These are phyloP conservation scores for Deuterostichococcus epilithicus DNA, from an alignment of 139 green algal genomes.

Conservation along the genomic window DNA sequence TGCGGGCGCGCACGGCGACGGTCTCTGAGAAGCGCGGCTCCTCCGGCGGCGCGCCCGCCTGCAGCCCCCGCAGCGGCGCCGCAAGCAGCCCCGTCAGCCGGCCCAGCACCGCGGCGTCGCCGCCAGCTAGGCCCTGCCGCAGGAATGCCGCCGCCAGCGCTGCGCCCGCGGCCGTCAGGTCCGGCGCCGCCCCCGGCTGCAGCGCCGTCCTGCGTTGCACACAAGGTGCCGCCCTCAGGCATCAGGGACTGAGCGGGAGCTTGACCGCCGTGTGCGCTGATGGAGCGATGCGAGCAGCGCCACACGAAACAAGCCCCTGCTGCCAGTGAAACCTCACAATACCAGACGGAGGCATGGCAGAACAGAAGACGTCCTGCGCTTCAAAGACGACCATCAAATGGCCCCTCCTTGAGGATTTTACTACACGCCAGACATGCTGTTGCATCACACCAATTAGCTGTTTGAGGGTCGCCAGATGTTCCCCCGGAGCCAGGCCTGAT, in stretches of 20 bases:
- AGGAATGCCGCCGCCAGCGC: conserved; percentile 64
- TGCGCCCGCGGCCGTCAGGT: conserved; percentile 49
- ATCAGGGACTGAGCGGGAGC: too few species aligned
- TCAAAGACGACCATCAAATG: too few species aligned
- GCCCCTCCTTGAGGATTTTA: too few species aligned
- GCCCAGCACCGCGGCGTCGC: conserved; percentile 53
- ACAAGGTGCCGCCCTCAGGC: too few species aligned
- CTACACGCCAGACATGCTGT: too few species aligned
- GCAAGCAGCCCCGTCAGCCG: conserved; percentile 63
- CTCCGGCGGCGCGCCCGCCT: conserved; percentile 29
- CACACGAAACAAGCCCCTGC: too few species aligned
- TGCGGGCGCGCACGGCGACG: conserved; percentile 13
- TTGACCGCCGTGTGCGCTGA: too few species aligned
- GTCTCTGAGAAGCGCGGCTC: conserved; percentile 4
- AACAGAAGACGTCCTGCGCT: too few species aligned
- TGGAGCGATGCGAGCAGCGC: too few species aligned
- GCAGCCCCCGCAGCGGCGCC: conserved; percentile 30
- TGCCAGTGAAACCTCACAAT: too few species aligned
- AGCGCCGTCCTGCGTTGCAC: conserved; percentile 22
- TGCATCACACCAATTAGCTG: too few species aligned
- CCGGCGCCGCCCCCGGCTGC: conserved; percentile 32
- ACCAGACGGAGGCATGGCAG: too few species aligned
- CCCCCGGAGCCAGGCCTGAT: not conserved
- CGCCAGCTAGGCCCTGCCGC: conserved; percentile 44
- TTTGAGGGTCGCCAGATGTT: not conserved